Base-by-base conservation (phyloP, 2,329 filamentous ascomycete genomes). In the Atkinsonella hypoxylon region DNA sequence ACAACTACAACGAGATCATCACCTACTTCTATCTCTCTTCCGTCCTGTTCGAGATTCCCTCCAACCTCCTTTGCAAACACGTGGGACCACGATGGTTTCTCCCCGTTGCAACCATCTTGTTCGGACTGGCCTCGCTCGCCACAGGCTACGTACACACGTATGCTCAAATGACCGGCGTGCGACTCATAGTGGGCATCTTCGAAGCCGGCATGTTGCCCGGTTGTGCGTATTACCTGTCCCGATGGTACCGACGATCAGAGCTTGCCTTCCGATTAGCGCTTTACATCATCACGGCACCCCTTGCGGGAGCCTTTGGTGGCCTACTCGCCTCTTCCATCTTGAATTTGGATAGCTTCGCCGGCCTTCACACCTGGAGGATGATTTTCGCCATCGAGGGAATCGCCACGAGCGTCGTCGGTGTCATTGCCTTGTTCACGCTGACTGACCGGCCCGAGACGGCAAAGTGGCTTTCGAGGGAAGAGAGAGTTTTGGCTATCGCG, bases 191-290 rank as follows among this genome's bases (percentile, higher is more conserved):
- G 0, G 81, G 81, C 10, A 64, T 84, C 11, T 87, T 87, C 52
- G 85, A 89, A 64, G 81, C 85, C 0, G 85, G 84, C 8, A 81
- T 89, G 77, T 64, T 88, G 49, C 85, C 85, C 0, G 84, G 85
- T 0, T 85, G 87, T 40, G 82, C 83, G 0, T 89, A 87, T 64
- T 88, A 87, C 58, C 67, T 87, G 18, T 82, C 78, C 1, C 71
- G 83, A 48, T 88, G 83, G 83, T 88, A 87, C 57, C 72, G 82
- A n/a, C 72, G 81, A 32, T 76, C 75, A 47, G 84, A 89, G 63
- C 68, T 88, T 6, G 75, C 79, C 0, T 86, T 86, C 62, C 75
- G 83, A 0, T 68, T 87, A 0, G 77, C 80, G 0, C 67, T 87
- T 2, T 87, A 86, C 65, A 79, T 87, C 50, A 81, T 86, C 51